These are phyloP conservation scores for Neoboletus subvelutipes DNA, from an alignment of 768 basidiomycete genomes.

Conservation along the genomic window DNA sequence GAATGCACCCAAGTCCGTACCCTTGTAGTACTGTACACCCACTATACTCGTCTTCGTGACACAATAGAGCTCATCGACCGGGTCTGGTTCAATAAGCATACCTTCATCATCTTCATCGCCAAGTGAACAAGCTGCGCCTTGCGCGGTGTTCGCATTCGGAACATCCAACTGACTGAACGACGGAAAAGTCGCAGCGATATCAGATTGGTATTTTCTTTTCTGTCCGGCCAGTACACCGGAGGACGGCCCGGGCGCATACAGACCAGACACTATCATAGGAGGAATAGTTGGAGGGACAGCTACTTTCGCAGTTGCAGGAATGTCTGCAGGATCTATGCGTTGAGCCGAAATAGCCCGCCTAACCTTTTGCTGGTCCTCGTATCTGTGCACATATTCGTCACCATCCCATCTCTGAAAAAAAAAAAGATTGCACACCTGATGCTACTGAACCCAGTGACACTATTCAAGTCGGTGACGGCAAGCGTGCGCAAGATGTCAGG, in stretches of 20 bases:
- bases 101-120: conserved; percentile 47
- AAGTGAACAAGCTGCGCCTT: background rate
- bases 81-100: conserved; percentile 44
- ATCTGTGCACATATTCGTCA: conserved; percentile 32
- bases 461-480: conserved; percentile 41
- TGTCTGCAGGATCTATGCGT: conserved; percentile 55
- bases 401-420: background rate
- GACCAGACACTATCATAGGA: background rate
- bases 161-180: conserved; percentile 14
- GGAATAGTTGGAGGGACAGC: conserved; percentile 6
- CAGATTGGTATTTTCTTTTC: conserved; percentile 45
- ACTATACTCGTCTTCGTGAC: conserved; percentile 62
- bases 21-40: conserved; percentile 81
- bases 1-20: conserved; percentile 30
- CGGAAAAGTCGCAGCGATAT: conserved; percentile 17
- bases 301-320: conserved; percentile 47
- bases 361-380: conserved; percentile 63
- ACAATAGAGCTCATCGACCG: conserved; percentile 67
- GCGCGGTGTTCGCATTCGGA: conserved; percentile 18
- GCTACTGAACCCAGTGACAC: conserved; percentile 48
- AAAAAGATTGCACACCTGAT: conserved; percentile 43
- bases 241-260: conserved; percentile 13
- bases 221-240: conserved; percentile 22
- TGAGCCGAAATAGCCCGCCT: conserved; percentile 53
- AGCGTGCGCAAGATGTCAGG: conserved; percentile 52